phyloP scores from a whole-genome alignment of 108 stramenopile genomes.

The Pelagomonas calceolata region DNA sequence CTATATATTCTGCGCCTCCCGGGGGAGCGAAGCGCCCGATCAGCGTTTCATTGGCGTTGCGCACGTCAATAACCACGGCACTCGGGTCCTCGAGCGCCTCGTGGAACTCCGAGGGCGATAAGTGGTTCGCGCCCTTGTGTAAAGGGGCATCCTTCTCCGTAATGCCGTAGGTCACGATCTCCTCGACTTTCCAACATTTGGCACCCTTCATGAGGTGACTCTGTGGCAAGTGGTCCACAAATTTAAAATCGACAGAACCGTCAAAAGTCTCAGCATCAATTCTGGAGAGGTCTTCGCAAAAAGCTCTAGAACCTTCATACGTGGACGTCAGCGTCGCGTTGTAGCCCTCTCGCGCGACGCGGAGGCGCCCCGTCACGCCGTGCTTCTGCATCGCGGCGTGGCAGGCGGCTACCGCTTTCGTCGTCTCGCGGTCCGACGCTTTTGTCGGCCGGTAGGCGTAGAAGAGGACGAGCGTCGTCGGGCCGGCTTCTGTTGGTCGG shows the following conservation, averaged over 20 bases:
- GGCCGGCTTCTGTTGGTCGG: neutral
- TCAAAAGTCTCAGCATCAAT: neutral
- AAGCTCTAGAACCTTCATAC: slow-evolving; percentile 27
- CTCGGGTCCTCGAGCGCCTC: slow-evolving; percentile 2
- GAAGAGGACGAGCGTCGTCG: neutral
- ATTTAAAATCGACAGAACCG: slow-evolving; percentile 2
- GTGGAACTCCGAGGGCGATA: slow-evolving; percentile 72
- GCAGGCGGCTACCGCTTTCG: neutral
- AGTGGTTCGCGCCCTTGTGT: slow-evolving; percentile 49
- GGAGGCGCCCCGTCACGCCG: slow-evolving; percentile 65
- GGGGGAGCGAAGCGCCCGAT: slow-evolving; percentile 12
- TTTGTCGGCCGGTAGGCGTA: neutral
- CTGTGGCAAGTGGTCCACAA: neutral
- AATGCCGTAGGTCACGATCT: slow-evolving; percentile 72
- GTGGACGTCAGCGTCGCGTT: slow-evolving; percentile 75
- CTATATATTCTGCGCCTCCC: slow-evolving; percentile 56
- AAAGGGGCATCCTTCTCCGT: slow-evolving; percentile 56
- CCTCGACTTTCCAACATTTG: neutral
- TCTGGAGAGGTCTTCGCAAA: neutral
- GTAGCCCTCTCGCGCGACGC: slow-evolving; percentile 69
- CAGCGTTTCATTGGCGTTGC: slow-evolving; percentile 9
- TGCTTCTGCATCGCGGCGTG: neutral
- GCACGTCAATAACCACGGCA: slow-evolving; percentile 13
- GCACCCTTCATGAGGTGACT: neutral
- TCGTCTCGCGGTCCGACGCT: neutral